phyloP scores from a whole-genome alignment of 2,329 filamentous ascomycete species.

The Calycina herbarum region DNA sequence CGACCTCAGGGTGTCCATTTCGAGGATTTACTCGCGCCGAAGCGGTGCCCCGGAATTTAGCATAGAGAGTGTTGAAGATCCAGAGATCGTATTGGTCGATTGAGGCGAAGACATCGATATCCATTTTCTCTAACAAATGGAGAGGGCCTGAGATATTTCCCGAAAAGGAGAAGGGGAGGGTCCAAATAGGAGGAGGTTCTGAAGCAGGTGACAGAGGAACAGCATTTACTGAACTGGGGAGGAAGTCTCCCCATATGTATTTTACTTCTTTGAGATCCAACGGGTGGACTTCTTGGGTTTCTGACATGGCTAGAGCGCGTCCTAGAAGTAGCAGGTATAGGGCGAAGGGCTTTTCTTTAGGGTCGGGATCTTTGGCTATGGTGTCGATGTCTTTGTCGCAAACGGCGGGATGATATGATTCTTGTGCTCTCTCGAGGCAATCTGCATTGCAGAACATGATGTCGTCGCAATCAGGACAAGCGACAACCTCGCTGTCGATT shows the following conservation, averaged over 20 bases:
- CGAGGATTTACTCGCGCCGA: conserved; percentile 76
- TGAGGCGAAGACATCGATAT: conserved; percentile 69
- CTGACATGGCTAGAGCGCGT: conserved; percentile 62
- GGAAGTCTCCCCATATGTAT: conserved; percentile 70
- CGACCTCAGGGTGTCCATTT: conserved; percentile 84
- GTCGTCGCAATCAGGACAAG: conserved; percentile 62
- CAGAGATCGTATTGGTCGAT: conserved; percentile 67
- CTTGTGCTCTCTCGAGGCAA: conserved; percentile 58
- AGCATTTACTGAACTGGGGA: conserved; percentile 52
- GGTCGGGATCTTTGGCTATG: conserved; percentile 63
- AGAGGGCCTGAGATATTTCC: conserved; percentile 74
- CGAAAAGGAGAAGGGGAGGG: conserved; percentile 75
- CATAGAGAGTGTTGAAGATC: conserved; percentile 88
- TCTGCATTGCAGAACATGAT: conserved; percentile 65
- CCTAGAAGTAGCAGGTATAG: conserved; percentile 64
- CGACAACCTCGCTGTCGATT: conserved; percentile 48
- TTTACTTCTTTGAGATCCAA: conserved; percentile 64
- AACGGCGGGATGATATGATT: conserved; percentile 62
- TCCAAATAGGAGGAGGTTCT: conserved; percentile 61
- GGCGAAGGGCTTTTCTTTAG: conserved; percentile 58
- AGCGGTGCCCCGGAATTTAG: conserved; percentile 90
- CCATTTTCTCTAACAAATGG: conserved; percentile 81
- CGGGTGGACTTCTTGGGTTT: conserved; percentile 60
- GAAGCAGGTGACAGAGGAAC: conserved; percentile 55
- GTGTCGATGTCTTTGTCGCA: conserved; percentile 67